Conservation (phyloP, 2,329 filamentous ascomycete genomes). For the Colletotrichum sublineola region DNA sequence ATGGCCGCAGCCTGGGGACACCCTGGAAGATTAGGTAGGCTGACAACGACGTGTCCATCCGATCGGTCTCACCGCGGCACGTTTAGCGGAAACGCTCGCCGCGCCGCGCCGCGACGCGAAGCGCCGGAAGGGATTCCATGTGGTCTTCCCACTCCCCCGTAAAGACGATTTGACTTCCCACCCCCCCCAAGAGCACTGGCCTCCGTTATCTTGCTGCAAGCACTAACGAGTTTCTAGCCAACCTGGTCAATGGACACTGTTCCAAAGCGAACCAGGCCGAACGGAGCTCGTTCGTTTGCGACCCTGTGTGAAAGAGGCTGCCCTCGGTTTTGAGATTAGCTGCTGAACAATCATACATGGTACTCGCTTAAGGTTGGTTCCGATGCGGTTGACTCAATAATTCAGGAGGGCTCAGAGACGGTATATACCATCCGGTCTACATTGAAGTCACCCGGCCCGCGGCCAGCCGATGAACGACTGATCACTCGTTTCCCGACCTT, state of each 20-base stretch:
- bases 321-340: neutral
- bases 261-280: neutral
- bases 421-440: neutral
- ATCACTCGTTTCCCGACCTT: neutral
- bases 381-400: neutral
- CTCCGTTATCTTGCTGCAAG: neutral
- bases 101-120: slow-evolving; percentile 19
- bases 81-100: slow-evolving; percentile 14
- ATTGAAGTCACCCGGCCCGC: neutral
- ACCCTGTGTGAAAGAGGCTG: neutral
- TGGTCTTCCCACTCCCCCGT: neutral
- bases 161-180: neutral
- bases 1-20: neutral
- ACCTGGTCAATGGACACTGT: neutral
- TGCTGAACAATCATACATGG: neutral
- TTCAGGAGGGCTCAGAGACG: neutral
- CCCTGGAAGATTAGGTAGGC: slow-evolving; percentile 4
- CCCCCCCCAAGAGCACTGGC: slow-evolving; percentile 1
- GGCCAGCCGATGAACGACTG: slow-evolving; percentile 1
- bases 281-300: neutral
- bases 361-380: neutral
- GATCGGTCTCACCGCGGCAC: slow-evolving; percentile 12
- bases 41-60: slow-evolving; percentile 12
- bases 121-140: slow-evolving; percentile 1
- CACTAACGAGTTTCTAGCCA: neutral